These are phyloP conservation scores for Lactarius quietus DNA, from an alignment of 768 basidiomycete genomes.

Conservation along the genomic window DNA sequence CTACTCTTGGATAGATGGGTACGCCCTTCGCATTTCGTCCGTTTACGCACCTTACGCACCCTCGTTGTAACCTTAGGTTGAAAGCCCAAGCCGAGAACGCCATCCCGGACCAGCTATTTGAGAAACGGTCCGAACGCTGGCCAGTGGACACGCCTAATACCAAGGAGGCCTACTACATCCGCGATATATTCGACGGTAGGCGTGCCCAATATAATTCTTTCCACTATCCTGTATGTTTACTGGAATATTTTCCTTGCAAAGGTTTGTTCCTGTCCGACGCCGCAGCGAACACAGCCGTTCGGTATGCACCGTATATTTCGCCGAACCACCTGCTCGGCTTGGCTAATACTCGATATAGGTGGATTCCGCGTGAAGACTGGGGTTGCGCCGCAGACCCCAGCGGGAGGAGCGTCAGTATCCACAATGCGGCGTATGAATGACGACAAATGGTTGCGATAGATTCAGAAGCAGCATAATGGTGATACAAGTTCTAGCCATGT, in stretches of 20 bases:
- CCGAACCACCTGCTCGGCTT: not conserved
- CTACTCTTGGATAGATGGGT: constrained; percentile 99
- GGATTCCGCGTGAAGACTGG: constrained; percentile 97
- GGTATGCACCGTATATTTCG: constrained; percentile 45
- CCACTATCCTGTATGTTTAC: not conserved
- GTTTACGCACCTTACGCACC: constrained; percentile 16
- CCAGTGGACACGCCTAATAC: constrained; percentile 82
- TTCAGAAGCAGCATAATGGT: constrained; percentile 30
- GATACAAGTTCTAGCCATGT: constrained; percentile 34
- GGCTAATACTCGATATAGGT: constrained; percentile 41
- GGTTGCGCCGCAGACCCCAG: constrained; percentile 93
- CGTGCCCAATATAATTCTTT: constrained; percentile 14
- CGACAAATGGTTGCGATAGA: constrained; percentile 14
- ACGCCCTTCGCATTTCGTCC: constrained; percentile 10
- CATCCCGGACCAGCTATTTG: constrained; percentile 81
- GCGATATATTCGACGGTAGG: constrained; percentile 84
- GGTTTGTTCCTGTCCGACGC: constrained; percentile 81
- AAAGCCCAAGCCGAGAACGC: constrained; percentile 77
- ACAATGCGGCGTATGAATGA: constrained; percentile 77
- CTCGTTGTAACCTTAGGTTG: constrained; percentile 42
- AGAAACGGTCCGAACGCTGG: constrained; percentile 71
- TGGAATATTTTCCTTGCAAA: constrained; percentile 28
- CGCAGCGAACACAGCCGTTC: constrained; percentile 87
- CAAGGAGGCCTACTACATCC: constrained; percentile 93
- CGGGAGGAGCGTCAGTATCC: constrained; percentile 92